A percentile compares a stretch with the other conserved stretches of the same genome.
Evolutionary conservation across 306 rosid genomes (phyloP).

Genomic region (Astragalus glycyphyllos): DNA sequence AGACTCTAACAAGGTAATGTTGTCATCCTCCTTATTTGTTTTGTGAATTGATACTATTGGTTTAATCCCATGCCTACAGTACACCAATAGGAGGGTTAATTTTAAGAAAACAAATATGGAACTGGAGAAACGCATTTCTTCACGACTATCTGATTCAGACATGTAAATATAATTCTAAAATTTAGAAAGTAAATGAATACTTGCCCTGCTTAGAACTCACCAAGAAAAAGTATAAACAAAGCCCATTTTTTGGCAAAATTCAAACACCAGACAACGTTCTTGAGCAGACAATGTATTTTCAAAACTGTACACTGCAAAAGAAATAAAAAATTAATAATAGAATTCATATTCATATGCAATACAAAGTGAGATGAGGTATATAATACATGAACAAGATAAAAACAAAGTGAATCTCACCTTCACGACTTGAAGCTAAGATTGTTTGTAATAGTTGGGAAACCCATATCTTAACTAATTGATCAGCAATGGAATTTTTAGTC

Average conservation of each 20-base stretch:
- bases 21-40: constrained; percentile 38
- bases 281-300: not conserved
- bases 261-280: not conserved
- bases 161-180: constrained; percentile 25
- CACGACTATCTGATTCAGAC: not conserved
- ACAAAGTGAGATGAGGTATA: not conserved
- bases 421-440: not conserved
- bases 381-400: not conserved
- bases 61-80: constrained; percentile 49
- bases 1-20: not conserved
- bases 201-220: not conserved
- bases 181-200: not conserved
- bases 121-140: not conserved
- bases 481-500: not conserved
- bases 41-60: constrained; percentile 52
- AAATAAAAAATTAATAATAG: not conserved
- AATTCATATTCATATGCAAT: not conserved
- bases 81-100: constrained; percentile 33
- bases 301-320: constrained; percentile 14
- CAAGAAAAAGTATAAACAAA: not conserved
- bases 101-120: constrained; percentile 9
- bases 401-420: not conserved
- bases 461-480: not conserved
- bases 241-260: not conserved
- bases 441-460: not conserved